Evolutionary conservation across 345 rosid species (phyloP).

Genomic region (Xanthoceras sorbifolium): DNA sequence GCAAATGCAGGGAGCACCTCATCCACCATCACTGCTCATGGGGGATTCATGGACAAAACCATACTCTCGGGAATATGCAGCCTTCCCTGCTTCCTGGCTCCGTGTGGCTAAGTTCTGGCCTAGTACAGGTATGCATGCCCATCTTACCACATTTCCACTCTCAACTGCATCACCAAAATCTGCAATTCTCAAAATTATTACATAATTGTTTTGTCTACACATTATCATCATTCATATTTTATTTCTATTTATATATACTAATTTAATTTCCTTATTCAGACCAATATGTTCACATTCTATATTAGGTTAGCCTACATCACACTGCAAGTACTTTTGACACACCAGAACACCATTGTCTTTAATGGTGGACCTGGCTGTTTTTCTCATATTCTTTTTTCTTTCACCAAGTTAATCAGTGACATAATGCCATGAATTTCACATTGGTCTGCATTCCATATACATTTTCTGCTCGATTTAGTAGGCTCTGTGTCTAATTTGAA

Average conservation of each 20-base stretch:
- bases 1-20: slow-evolving; percentile 89
- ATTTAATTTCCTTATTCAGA: background rate
- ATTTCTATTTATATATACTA: background rate
- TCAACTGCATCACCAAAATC: background rate
- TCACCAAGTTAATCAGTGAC: background rate
- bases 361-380: background rate
- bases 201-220: background rate
- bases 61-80: slow-evolving; percentile 90
- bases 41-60: slow-evolving; percentile 94
- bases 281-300: background rate
- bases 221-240: background rate
- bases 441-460: background rate
- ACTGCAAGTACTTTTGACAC: background rate
- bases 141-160: background rate
- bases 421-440: background rate
- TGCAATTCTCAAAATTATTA: background rate
- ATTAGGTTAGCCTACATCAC: background rate
- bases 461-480: background rate
- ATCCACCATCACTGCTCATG: slow-evolving; percentile 98
- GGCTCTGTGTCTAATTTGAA: background rate
- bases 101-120: slow-evolving; percentile 95
- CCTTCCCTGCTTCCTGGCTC: slow-evolving; percentile 98
- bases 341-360: background rate
- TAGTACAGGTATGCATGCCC: slow-evolving; percentile 51
- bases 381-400: background rate